Conservation (phyloP, 1,139 yeast species). For the Meyerozyma athensensis region DNA sequence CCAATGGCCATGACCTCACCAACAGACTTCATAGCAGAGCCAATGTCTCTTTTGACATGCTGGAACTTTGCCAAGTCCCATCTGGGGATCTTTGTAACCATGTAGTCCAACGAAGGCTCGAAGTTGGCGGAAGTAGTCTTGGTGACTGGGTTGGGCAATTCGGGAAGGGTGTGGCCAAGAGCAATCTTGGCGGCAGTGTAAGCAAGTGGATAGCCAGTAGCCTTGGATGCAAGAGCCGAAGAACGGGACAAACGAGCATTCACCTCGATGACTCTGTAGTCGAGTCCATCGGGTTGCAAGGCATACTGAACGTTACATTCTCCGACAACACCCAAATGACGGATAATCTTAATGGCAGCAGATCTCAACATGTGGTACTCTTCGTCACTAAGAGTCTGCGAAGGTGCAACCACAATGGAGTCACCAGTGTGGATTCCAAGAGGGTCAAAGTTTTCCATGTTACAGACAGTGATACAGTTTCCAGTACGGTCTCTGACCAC, state of each 20-base stretch:
- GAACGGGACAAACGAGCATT: slow-evolving; percentile 97
- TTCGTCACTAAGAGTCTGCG: slow-evolving; percentile 94
- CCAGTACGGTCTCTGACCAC: slow-evolving; percentile 96
- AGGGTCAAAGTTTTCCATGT: slow-evolving; percentile 99
- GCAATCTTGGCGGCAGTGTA: slow-evolving; percentile 98
- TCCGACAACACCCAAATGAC: slow-evolving; percentile 98
- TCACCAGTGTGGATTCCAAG: slow-evolving; percentile 98
- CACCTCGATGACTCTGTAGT: slow-evolving; percentile 94
- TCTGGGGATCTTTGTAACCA: slow-evolving; percentile 96
- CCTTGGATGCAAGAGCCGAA: slow-evolving; percentile 96
- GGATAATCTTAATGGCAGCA: slow-evolving; percentile 94
- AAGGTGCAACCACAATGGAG: slow-evolving; percentile 97
- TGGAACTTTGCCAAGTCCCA: slow-evolving; percentile 97
- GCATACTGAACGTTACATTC: slow-evolving; percentile 99
- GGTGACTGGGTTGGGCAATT: slow-evolving; percentile 93
- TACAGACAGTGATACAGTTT: slow-evolving; percentile 97
- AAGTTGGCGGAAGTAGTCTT: slow-evolving; percentile 94
- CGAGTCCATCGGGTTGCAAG: slow-evolving; percentile 90
- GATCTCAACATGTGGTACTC: slow-evolving; percentile 97
- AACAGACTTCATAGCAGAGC: slow-evolving; percentile 96
- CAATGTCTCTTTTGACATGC: slow-evolving; percentile 88
- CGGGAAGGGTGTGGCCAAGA: slow-evolving; percentile 89
- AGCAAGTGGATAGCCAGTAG: slow-evolving; percentile 97
- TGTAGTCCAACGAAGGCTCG: slow-evolving; percentile 94
- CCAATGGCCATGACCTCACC: slow-evolving; percentile 99